A percentile compares a stretch with the other conserved stretches of the same genome.
Evolutionary conservation across 73 alveolate genomes (phyloP).

Genomic region (Stentor coeruleus): DNA sequence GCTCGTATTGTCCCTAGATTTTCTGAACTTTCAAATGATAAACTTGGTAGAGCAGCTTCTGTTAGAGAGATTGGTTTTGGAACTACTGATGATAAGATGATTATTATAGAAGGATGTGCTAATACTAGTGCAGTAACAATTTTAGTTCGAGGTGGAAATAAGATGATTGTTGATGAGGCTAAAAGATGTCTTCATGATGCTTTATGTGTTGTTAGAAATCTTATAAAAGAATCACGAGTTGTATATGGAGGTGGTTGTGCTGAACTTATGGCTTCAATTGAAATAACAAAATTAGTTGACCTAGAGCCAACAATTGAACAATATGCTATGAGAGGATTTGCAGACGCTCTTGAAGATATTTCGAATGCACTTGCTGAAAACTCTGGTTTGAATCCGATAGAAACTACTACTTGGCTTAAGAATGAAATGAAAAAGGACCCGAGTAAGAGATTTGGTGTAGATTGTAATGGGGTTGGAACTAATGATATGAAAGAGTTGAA

Average conservation of each 20-base stretch:
- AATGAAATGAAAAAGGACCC: conserved; percentile 36
- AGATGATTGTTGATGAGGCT: conserved; percentile 92
- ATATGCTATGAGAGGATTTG: conserved; percentile 92
- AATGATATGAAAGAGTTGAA: conserved; percentile 81
- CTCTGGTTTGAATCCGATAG: conserved; percentile 88
- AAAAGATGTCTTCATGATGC: conserved; percentile 95
- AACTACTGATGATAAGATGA: neutral
- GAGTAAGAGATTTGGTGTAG: conserved; percentile 42
- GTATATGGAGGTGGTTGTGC: conserved; percentile 98
- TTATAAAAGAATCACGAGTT: conserved; percentile 77
- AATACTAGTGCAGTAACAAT: conserved; percentile 57
- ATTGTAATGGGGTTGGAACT: conserved; percentile 59
- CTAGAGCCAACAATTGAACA: conserved; percentile 62
- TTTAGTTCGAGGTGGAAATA: conserved; percentile 66
- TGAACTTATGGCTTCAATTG: conserved; percentile 71
- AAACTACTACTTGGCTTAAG: conserved; percentile 72
- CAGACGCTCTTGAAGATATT: conserved; percentile 93
- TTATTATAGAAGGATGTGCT: conserved; percentile 22
- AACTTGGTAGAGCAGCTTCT: neutral
- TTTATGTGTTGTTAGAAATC: conserved; percentile 89
- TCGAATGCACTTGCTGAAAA: conserved; percentile 89
- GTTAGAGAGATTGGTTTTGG: neutral
- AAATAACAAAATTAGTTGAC: neutral
- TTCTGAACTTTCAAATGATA: neutral
- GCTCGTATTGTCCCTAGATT: neutral